A percentile compares a stretch with the other conserved stretches of the same genome.
phyloP scores from a whole-genome alignment of 2,329 filamentous ascomycete species.

The Fusarium sp. region DNA sequence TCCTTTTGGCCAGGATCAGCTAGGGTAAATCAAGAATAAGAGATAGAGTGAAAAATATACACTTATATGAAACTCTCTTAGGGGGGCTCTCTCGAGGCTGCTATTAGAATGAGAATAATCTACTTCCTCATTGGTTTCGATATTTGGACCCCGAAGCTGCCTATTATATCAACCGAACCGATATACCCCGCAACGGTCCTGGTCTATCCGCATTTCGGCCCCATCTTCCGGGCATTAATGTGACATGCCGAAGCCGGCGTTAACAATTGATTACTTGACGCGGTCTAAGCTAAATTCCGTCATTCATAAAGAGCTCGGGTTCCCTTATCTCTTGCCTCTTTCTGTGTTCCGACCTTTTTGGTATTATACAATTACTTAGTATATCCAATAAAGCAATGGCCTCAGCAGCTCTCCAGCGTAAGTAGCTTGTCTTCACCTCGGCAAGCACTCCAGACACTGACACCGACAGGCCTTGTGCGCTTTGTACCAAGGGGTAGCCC shows the following conservation, averaged over 20 bases:
- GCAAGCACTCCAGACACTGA: not conserved
- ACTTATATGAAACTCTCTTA: too few species aligned
- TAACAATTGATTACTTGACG: slow-evolving; percentile 13
- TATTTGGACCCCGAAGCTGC: not conserved
- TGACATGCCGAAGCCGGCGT: slow-evolving; percentile 38
- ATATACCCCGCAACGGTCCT: slow-evolving; percentile 14
- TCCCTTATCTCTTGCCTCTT: slow-evolving; percentile 1
- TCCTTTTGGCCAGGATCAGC: too few species aligned
- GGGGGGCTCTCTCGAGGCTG: too few species aligned
- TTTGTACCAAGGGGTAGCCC: slow-evolving; percentile 68
- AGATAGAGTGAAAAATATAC: too few species aligned
- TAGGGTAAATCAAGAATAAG: too few species aligned
- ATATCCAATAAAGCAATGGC: slow-evolving; percentile 31
- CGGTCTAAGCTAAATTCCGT: slow-evolving; percentile 15
- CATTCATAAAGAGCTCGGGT: slow-evolving; percentile 29
- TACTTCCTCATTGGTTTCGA: too few species aligned
- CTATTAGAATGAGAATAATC: too few species aligned
- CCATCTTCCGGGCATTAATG: slow-evolving; percentile 28
- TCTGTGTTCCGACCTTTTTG: not conserved
- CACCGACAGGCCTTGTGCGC: slow-evolving; percentile 68
- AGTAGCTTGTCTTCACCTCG: not conserved
- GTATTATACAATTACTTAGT: not conserved
- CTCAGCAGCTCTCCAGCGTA: slow-evolving; percentile 44
- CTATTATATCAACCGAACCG: slow-evolving; percentile 19
- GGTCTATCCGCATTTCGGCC: slow-evolving; percentile 19